phyloP scores from a whole-genome alignment of 2,329 filamentous ascomycete genomes.

The Exophiala sp. region DNA sequence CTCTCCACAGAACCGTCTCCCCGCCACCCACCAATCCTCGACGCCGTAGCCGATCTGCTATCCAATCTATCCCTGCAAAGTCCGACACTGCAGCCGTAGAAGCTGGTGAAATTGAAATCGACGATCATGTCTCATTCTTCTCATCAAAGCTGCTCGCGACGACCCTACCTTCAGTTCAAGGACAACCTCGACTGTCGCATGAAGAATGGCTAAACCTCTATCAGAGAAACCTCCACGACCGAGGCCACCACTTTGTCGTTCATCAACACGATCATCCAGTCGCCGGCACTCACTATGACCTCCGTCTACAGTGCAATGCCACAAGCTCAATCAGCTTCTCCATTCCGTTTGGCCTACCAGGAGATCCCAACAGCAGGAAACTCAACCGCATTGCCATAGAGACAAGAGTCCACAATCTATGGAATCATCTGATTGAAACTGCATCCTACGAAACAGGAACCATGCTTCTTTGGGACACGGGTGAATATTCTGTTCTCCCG shows the following conservation, averaged over 20 bases:
- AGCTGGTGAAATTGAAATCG: conserved; percentile 48
- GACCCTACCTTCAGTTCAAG: conserved; percentile 23
- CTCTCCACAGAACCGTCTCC: conserved; percentile 19
- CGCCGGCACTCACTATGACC: conserved; percentile 66
- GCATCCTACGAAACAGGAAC: conserved; percentile 54
- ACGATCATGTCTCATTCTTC: conserved; percentile 50
- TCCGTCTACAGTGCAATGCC: conserved; percentile 66
- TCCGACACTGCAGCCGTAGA: conserved; percentile 46
- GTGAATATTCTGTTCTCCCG: conserved; percentile 55
- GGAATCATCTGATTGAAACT: conserved; percentile 62
- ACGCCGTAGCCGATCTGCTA: conserved; percentile 1
- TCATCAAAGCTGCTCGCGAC: conserved; percentile 39
- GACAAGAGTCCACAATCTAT: conserved; percentile 59
- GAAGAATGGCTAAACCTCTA: conserved; percentile 46
- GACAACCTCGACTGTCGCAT: conserved; percentile 39
- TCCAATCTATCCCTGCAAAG: not conserved
- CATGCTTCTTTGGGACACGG: conserved; percentile 62
- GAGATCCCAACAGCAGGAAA: conserved; percentile 54
- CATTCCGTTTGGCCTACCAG: conserved; percentile 61
- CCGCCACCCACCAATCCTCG: conserved; percentile 15
- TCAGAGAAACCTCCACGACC: conserved; percentile 41
- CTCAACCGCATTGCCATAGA: conserved; percentile 59
- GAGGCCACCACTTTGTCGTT: conserved; percentile 62
- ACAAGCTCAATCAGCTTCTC: conserved; percentile 64
- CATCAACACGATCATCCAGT: conserved; percentile 72